These are phyloP conservation scores for Zarea fungicola DNA, from an alignment of 2,329 filamentous ascomycete genomes.

Conservation along the genomic window DNA sequence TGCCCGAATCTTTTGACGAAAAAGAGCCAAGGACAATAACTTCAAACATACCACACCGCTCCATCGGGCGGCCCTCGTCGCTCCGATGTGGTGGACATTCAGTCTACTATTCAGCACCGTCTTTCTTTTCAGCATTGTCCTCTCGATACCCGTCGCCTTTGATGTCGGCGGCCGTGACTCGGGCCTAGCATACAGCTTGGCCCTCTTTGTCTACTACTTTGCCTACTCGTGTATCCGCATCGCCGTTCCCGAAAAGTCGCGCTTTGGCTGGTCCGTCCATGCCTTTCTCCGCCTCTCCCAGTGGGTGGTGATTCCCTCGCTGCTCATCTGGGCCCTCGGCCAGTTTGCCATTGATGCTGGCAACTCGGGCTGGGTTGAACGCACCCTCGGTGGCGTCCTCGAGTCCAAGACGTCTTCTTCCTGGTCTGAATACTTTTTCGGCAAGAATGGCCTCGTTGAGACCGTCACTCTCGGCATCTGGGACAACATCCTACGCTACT, in stretches of 20 bases:
- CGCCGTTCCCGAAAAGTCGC: conserved; percentile 71
- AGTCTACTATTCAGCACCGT: conserved; percentile 72
- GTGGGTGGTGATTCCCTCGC: conserved; percentile 77
- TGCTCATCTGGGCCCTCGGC: conserved; percentile 93
- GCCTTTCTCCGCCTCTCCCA: conserved; percentile 69
- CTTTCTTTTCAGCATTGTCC: conserved; percentile 87
- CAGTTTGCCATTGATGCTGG: conserved; percentile 91
- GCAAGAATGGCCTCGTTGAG: conserved; percentile 77
- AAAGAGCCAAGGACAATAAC: too few relatives aligned
- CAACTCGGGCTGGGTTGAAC: conserved; percentile 72
- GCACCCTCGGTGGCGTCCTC: conserved; percentile 65
- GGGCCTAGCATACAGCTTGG: conserved; percentile 87
- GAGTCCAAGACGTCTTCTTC: conserved; percentile 54
- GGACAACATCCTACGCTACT: conserved; percentile 85
- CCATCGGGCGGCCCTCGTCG: conserved; percentile 21
- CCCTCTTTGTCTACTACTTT: conserved; percentile 86
- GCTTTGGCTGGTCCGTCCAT: conserved; percentile 66
- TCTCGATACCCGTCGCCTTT: conserved; percentile 94
- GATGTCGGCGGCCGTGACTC: conserved; percentile 95
- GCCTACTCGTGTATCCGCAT: conserved; percentile 77
- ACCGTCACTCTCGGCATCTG: conserved; percentile 75
- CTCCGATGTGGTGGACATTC: conserved; percentile 75
- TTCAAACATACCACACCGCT: not conserved
- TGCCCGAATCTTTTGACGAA: not conserved
- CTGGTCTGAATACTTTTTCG: conserved; percentile 81